Conservation (phyloP, 2,329 filamentous ascomycete species). For the Cercospora sesami region DNA sequence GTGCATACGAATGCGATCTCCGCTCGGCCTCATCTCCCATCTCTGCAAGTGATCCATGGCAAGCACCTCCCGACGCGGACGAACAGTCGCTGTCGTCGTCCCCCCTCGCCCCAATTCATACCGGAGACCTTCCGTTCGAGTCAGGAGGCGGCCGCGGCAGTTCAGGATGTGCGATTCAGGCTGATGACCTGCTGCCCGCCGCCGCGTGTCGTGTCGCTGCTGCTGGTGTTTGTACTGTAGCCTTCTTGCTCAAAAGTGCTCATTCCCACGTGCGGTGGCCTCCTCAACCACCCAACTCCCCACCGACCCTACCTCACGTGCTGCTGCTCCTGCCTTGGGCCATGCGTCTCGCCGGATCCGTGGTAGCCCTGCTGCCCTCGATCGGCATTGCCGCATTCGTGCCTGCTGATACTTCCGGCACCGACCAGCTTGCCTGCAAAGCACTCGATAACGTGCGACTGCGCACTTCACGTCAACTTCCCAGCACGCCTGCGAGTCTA, state of each 20-base stretch:
- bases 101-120: neutral
- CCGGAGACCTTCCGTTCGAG: neutral
- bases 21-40: neutral
- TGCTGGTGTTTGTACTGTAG: neutral
- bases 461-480: neutral
- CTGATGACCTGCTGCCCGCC: neutral
- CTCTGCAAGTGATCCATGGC: neutral
- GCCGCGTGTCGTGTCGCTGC: neutral
- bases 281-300: neutral
- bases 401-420: conserved; percentile 31
- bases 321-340: neutral
- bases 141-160: neutral
- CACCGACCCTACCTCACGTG: neutral
- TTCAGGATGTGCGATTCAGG: neutral
- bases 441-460: conserved; percentile 34
- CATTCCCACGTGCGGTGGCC: conserved; percentile 10
- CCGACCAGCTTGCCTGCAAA: conserved; percentile 29
- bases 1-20: neutral
- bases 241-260: neutral
- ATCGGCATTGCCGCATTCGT: conserved; percentile 23
- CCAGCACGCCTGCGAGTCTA: neutral
- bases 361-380: conserved; percentile 14
- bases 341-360: conserved; percentile 20
- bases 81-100: neutral
- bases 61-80: neutral